Base-by-base conservation (phyloP, 116 monocot genomes). In the Phalaenopsis hybrid region DNA sequence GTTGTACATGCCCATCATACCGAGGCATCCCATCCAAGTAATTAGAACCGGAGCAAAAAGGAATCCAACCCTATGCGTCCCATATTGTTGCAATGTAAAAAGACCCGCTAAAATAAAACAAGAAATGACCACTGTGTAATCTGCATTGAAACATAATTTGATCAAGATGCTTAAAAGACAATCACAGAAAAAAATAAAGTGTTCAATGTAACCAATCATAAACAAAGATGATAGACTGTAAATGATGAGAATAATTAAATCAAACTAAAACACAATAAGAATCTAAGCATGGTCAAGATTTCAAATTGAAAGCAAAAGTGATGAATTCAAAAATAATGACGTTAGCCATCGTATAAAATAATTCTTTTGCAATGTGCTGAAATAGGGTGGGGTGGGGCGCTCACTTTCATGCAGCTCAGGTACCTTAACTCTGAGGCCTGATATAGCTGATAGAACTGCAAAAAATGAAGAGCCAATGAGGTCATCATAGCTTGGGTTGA, bases 401-500 rank as follows among this genome's bases (percentile, higher is more conserved):
- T 91, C 80, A 94, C 94, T 88, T 81, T 94, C 88, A 85, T 91
- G 87, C 72, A 95, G 87, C 37, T 82, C 75, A 44, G 91, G 91
- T 17, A 80, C 81, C 78, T 93, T 95, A 34, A 90, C 82, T 83
- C 74, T 85, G 77, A 95, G 80, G 11, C 95, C 95, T 72, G 95
- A 93, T 61, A 93, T 93, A 43, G 95, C 95, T 58, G 95, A 86
- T 25, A 95, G 87, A 23, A 95, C 95, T 95, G 88, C 57, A 86
- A 81, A 73, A 74, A 34, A 81, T 67, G 67, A 67, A 67, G 25
- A 67, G 67, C 10, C 23, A 67, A 67, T 25, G 67, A 67, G 12
- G 67, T 67, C 9, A 67, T 67, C 67, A 67, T 67, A 25, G 28
- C 67, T 67, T 67, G 67, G 1, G 28, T 8, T 67, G 67, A 67